Base-by-base conservation (phyloP, 768 basidiomycete species). In the Suillus spraguei region DNA sequence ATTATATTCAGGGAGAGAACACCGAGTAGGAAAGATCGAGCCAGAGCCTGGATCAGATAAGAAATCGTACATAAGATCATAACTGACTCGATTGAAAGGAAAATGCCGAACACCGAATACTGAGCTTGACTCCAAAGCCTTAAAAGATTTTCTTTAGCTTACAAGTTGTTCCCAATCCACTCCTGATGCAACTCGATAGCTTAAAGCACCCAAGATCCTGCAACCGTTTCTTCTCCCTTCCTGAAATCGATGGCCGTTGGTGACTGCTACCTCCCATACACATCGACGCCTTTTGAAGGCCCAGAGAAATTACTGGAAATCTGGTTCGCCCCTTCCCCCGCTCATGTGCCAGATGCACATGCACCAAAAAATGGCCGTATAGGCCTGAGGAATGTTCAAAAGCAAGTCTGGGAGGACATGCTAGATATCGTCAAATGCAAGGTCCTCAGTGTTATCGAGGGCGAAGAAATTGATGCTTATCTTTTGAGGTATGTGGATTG, bases 381-480 rank as follows among this genome's bases (percentile, higher is more conserved):
- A 24, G 97, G 97, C 42, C 83, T 99, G 52, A 82, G 96, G 63
- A 84, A 81, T 68, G 88, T 99, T 39, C 82, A 86, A 68, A 82
- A 88, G 64, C 76, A 81, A 36, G 80, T 91, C 38, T 99, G 97
- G 97, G 95, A 97, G 78, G 92, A 94, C 63, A 97, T 99, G 95
- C 87, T 99, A 64, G 89, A 89, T 77, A 92, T 97, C 67, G 97
- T 99, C 74, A 89, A 92, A 74, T 99, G 97, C 83, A 94, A 97
- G 73, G 92, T 99, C 44, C 85, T 99, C 74, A 97, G 89, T 72
- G 88, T 92, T 61, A 83, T 97, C 52, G 83, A 92, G 72, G 97
- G 97, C 64, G 78, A 83, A n/a, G 93, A 97, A 69, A 87, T 89
- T 67, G 97, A 99, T 72, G 97, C 97, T 32, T 99, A 99, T 81